These are phyloP conservation scores for Lachancea nothofagi DNA, from an alignment of 805 yeast species.

Conservation along the genomic window DNA sequence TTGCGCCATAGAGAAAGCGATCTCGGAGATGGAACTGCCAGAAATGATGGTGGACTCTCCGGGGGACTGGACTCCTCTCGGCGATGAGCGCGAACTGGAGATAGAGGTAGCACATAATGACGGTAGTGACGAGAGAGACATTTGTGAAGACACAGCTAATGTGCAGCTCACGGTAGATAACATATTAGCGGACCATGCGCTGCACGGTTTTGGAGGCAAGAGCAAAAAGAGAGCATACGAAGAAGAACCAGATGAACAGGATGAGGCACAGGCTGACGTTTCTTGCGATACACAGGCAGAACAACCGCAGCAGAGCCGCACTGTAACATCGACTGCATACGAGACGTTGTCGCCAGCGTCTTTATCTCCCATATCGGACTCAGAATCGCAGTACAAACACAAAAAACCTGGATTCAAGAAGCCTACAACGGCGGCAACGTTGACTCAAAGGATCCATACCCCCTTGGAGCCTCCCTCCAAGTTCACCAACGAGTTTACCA, in stretches of 20 bases:
- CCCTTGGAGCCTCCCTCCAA: slow-evolving; percentile 16
- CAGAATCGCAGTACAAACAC: slow-evolving; percentile 6
- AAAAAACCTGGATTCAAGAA: background rate
- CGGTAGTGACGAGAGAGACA: background rate
- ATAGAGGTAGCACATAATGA: background rate
- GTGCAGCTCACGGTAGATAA: slow-evolving; percentile 9
- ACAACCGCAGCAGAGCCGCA: background rate
- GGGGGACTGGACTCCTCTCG: slow-evolving; percentile 4
- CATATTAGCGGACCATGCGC: slow-evolving; percentile 6
- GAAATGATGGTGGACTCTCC: slow-evolving; percentile 7
- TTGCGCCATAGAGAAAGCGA: slow-evolving; percentile 11
- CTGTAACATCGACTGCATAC: slow-evolving; percentile 10
- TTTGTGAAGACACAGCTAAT: background rate
- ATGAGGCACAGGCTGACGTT: background rate
- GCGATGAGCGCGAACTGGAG: background rate
- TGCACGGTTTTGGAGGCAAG: background rate
- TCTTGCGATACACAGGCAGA: background rate
- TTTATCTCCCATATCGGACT: slow-evolving; percentile 29
- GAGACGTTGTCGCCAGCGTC: slow-evolving; percentile 34
- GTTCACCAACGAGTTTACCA: slow-evolving; percentile 27
- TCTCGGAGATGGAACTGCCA: slow-evolving; percentile 13
- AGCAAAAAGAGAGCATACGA: slow-evolving; percentile 1
- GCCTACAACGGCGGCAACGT: background rate
- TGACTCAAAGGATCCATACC: slow-evolving; percentile 1
- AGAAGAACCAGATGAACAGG: background rate